A percentile compares a stretch with the other conserved stretches of the same genome.
phyloP scores from a whole-genome alignment of 169 alveolate genomes.

The Plasmodium vivax region DNA sequence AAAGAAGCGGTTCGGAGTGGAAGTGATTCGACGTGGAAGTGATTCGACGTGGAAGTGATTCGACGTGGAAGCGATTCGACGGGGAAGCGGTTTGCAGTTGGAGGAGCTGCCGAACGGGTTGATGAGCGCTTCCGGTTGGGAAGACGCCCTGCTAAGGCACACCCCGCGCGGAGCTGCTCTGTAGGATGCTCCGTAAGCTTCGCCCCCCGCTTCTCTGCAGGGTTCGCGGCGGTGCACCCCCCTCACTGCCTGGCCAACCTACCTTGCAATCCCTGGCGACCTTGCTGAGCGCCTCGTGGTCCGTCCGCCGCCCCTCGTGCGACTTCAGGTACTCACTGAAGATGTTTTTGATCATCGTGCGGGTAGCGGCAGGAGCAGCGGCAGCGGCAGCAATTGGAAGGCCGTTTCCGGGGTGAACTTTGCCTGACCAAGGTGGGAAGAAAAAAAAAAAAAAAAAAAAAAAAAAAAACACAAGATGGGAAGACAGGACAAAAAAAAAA shows the following conservation, averaged over 20 bases:
- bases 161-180: neutral
- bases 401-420: neutral
- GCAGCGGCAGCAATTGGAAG: neutral
- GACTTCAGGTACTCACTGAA: conserved; percentile 34
- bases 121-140: neutral
- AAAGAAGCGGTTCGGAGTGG: no score
- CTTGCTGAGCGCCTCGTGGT: neutral
- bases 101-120: neutral
- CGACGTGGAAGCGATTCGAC: no score
- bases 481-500: neutral
- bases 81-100: no score
- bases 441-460: neutral
- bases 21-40: no score
- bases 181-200: no score
- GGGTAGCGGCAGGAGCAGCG: neutral
- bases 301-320: neutral
- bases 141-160: neutral
- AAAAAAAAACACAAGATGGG: neutral
- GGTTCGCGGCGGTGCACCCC: neutral
- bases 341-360: conserved; percentile 43
- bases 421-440: neutral
- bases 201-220: no score
- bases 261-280: conserved; percentile 15
- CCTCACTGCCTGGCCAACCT: neutral
- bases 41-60: no score